These are phyloP conservation scores for Emmonsiellopsis sp. DNA, from an alignment of 2,329 filamentous ascomycete genomes.

Conservation along the genomic window DNA sequence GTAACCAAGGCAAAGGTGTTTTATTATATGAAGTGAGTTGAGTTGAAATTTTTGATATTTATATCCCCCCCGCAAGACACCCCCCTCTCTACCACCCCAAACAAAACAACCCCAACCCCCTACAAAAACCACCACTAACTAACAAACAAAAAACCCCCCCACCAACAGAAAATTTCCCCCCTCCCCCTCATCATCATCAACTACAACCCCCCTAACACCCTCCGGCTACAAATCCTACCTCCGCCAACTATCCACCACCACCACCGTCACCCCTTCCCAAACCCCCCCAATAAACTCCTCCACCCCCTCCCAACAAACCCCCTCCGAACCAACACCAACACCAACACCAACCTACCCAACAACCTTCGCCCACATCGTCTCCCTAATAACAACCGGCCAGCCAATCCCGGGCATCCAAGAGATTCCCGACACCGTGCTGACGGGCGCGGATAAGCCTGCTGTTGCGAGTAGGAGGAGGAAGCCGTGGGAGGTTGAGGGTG, in stretches of 20 bases:
- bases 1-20: neutral
- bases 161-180: conserved; percentile 2
- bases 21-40: conserved; percentile 1
- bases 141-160: neutral
- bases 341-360: conserved; percentile 60
- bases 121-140: neutral
- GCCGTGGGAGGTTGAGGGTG: conserved; percentile 67
- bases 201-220: neutral
- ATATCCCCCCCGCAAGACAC: too few species aligned
- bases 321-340: conserved; percentile 1
- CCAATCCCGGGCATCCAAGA: conserved; percentile 80
- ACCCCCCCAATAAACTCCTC: neutral
- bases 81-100: neutral
- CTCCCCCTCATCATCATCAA: neutral
- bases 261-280: neutral
- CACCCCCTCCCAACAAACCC: conserved; percentile 6
- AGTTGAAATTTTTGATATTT: too few species aligned
- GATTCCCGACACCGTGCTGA: conserved; percentile 69
- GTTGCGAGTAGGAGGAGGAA: conserved; percentile 49
- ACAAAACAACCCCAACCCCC: neutral
- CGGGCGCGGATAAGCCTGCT: conserved; percentile 54
- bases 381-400: conserved; percentile 71
- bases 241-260: neutral
- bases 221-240: conserved; percentile 5
- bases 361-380: conserved; percentile 76